These are phyloP conservation scores for Kwoniella shandongensis DNA, from an alignment of 768 basidiomycete genomes.

Conservation along the genomic window DNA sequence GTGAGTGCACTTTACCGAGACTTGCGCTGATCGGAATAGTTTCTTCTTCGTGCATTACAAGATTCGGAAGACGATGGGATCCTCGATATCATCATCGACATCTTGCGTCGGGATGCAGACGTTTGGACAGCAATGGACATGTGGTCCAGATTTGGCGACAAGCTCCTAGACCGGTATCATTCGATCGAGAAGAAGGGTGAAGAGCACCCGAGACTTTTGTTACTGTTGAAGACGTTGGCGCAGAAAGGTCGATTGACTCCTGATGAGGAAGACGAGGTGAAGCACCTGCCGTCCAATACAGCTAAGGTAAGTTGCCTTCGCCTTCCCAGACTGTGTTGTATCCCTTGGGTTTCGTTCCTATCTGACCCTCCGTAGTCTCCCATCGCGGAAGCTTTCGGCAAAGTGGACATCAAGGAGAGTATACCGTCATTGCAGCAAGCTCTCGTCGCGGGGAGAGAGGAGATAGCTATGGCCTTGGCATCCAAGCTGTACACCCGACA, in stretches of 20 bases:
- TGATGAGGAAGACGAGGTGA: conserved; percentile 34
- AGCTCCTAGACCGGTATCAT: conserved; percentile 32
- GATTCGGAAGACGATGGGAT: conserved; percentile 34
- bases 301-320: conserved; percentile 19
- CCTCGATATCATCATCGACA: conserved; percentile 35
- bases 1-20: conserved; percentile 13
- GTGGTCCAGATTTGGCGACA: conserved; percentile 34
- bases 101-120: conserved; percentile 36
- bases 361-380: no score
- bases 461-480: conserved; percentile 6
- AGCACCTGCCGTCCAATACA: conserved; percentile 12
- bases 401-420: conserved; percentile 19
- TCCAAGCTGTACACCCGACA: conserved; percentile 25
- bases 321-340: conserved; percentile 6
- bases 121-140: conserved; percentile 47
- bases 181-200: conserved; percentile 15
- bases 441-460: conserved; percentile 7
- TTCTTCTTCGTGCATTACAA: conserved; percentile 30
- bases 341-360: no score
- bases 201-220: conserved; percentile 19
- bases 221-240: conserved; percentile 27
- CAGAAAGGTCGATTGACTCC: conserved; percentile 22
- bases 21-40: conserved; percentile 14
- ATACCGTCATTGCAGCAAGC: conserved; percentile 12
- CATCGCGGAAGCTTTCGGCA: background rate